Evolutionary conservation across 768 basidiomycete species (phyloP), one percentile per base, ranked within the genome.

Genomic region (Phanerodontia chrysosporium): DNA sequence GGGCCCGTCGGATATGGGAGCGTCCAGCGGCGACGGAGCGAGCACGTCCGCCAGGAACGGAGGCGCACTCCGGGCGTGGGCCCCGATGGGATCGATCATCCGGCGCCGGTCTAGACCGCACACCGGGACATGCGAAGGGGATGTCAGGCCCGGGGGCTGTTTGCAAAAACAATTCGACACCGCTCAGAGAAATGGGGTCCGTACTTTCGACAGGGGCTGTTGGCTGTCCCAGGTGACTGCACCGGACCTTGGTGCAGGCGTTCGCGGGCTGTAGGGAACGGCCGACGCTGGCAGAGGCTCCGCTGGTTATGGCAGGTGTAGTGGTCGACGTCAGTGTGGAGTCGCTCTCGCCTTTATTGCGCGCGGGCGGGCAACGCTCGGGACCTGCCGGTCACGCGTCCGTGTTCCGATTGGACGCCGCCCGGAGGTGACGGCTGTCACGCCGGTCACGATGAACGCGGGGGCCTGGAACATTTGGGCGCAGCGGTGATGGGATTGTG

Each of bases 281-380:
- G 32, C 32, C 32, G 6, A 13, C 32, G 7, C 32, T 35, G 32
- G 7, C 32, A 35, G 32, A 35, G 6, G 28, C 7, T 10, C 24
- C n/a, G 52, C 29, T 10, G 30, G 29, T 24, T 21, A 42, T 28
- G 39, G 54, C 27, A 44, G 24, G 55, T 27, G 44, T 30, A 56
- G 24, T 46, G 39, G 36, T 24, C 25, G 29, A 56, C 55, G 29
- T 24, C 55, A 45, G 45, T 46, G 55, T 51, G 49, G 55, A 56
- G 45, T 56, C 21, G 53, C 36, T 32, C 18, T 18, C 49, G 49
- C 29, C 9, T 12, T 12, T 42, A 42, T 42, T 42, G 39, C 39
- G 7, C 32, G 32, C 32, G 48, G 9, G 48, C 5, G 10, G 28
- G 32, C 30, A 30, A 30, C 32, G 28, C 49, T 18, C 49, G 49